Conservation (phyloP, 208 protist species). For the Sergeia podlipaevii region DNA sequence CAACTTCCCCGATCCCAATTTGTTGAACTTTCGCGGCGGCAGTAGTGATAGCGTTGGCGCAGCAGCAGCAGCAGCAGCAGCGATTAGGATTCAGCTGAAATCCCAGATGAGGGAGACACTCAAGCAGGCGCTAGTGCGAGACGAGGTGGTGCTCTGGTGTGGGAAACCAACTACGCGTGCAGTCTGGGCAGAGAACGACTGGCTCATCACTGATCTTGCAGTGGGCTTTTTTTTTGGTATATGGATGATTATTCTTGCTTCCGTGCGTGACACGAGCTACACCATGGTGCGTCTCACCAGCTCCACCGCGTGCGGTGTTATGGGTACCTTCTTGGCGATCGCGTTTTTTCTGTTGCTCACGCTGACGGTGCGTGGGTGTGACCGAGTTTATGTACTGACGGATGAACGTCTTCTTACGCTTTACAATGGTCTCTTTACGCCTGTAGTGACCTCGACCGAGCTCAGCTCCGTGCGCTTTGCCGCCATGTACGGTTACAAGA, state of each 20-base stretch:
- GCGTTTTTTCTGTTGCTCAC: conserved; percentile 31
- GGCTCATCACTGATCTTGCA: conserved; percentile 36
- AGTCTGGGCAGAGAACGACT: conserved; percentile 39
- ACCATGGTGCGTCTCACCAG: conserved; percentile 29
- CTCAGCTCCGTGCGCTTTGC: conserved; percentile 34
- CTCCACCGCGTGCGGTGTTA: conserved; percentile 25
- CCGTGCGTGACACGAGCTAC: conserved; percentile 25
- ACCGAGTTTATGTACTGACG: conserved; percentile 50
- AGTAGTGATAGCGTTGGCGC: too few species aligned
- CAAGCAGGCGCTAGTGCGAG: conserved; percentile 21
- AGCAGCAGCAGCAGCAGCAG: too few species aligned
- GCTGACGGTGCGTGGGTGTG: conserved; percentile 25
- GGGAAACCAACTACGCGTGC: conserved; percentile 27
- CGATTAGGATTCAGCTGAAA: too few species aligned
- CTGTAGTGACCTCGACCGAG: conserved; percentile 35
- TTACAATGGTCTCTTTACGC: conserved; percentile 34
- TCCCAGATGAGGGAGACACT: conserved; percentile 26
- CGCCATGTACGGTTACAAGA: conserved; percentile 43
- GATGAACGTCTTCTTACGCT: conserved; percentile 48
- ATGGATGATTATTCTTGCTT: conserved; percentile 41
- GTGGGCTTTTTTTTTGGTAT: conserved; percentile 32
- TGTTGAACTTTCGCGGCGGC: too few species aligned
- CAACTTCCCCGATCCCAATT: conserved; percentile 23
- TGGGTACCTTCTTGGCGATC: conserved; percentile 24
- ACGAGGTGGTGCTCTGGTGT: conserved; percentile 54